phyloP scores from a whole-genome alignment of 345 rosid species.

The Turnera subulata region DNA sequence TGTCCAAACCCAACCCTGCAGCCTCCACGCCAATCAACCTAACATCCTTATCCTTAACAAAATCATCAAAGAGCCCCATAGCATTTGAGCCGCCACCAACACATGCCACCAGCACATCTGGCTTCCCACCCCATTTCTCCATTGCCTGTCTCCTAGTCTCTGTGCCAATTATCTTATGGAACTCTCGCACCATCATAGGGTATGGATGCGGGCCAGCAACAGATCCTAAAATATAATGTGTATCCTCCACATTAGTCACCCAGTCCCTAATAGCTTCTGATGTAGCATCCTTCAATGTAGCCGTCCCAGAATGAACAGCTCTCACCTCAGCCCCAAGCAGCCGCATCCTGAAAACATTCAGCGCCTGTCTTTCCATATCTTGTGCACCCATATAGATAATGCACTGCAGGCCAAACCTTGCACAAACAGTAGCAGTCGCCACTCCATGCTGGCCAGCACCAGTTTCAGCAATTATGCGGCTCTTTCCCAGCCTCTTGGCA shows the following conservation, averaged over 20 bases:
- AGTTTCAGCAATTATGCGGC: constrained; percentile 83
- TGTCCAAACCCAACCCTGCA: constrained; percentile 84
- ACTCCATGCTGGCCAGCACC: constrained; percentile 99
- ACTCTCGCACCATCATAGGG: constrained; percentile 95
- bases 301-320: constrained; percentile 22
- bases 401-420: constrained; percentile 76
- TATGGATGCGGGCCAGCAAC: constrained; percentile 99
- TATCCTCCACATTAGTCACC: constrained; percentile 93
- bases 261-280: constrained; percentile 65
- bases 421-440: constrained; percentile 94
- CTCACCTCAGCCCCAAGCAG: constrained; percentile 91
- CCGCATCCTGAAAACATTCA: constrained; percentile 87
- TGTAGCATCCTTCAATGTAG: constrained; percentile 33
- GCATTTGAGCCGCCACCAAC: constrained; percentile 96
- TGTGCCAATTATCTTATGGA: constrained; percentile 84
- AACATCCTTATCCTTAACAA: constrained; percentile 67
- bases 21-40: constrained; percentile 97
- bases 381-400: constrained; percentile 91
- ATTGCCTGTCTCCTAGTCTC: constrained; percentile 83
- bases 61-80: constrained; percentile 93
- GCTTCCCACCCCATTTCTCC: constrained; percentile 96
- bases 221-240: constrained; percentile 93
- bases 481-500: constrained; percentile 80
- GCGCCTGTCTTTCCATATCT: constrained; percentile 92
- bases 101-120: constrained; percentile 88